These are phyloP conservation scores for Cryphonectria nitschkei DNA, from an alignment of 2,329 filamentous ascomycete genomes.

Conservation along the genomic window DNA sequence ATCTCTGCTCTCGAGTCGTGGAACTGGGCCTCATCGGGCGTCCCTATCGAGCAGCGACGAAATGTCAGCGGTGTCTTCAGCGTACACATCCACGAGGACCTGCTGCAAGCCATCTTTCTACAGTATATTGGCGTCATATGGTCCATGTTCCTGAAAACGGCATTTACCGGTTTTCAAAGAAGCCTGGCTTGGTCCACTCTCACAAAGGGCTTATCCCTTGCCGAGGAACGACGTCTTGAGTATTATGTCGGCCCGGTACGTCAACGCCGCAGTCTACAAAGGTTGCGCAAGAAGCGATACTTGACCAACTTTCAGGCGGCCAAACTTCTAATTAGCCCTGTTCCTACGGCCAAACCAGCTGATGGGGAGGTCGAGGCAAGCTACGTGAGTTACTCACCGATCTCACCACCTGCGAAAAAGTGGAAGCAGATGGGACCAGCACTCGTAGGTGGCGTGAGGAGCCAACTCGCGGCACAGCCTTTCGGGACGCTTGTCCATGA, in stretches of 20 bases:
- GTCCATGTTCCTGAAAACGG: constrained; percentile 48
- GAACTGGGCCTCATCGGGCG: constrained; percentile 48
- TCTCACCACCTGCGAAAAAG: not conserved
- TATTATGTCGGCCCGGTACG: constrained; percentile 44
- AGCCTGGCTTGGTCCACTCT: constrained; percentile 43
- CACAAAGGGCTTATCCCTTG: constrained; percentile 36
- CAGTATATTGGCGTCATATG: constrained; percentile 54
- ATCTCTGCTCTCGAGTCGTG: constrained; percentile 48
- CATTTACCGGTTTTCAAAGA: constrained; percentile 40
- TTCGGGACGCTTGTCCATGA: not conserved
- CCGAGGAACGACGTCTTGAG: constrained; percentile 35
- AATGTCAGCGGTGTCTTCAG: constrained; percentile 54
- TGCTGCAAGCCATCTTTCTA: constrained; percentile 55
- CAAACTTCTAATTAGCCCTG: constrained; percentile 42
- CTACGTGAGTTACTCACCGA: constrained; percentile 27
- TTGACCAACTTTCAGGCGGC: constrained; percentile 50
- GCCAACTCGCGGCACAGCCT: not conserved
- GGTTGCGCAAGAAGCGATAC: constrained; percentile 39
- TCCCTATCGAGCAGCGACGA: constrained; percentile 48
- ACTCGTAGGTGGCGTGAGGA: not conserved
- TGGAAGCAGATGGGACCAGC: not conserved
- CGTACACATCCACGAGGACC: constrained; percentile 56
- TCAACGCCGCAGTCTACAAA: constrained; percentile 34
- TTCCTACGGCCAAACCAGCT: constrained; percentile 31
- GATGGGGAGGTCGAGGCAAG: constrained; percentile 48